These are phyloP conservation scores for Eucalyptus guilfoylei DNA, from an alignment of 345 rosid species.

Conservation along the genomic window DNA sequence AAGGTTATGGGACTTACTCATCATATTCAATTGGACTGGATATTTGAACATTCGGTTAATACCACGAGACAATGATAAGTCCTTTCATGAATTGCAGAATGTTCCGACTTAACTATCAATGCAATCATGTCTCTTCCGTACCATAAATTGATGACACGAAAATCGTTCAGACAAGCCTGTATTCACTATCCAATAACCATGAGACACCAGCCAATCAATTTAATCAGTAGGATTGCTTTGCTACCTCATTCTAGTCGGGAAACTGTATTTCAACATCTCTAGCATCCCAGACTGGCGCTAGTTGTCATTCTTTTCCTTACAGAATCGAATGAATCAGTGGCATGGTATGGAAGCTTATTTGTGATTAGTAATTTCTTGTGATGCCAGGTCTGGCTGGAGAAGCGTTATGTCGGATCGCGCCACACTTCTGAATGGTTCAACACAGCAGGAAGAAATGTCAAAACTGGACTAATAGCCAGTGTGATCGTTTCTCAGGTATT, in stretches of 20 bases:
- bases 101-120: neutral
- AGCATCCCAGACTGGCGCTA: neutral
- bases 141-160: neutral
- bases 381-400: slow-evolving; percentile 79
- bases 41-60: neutral
- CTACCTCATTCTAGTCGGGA: neutral
- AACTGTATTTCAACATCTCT: neutral
- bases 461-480: slow-evolving; percentile 91
- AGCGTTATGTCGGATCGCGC: slow-evolving; percentile 69
- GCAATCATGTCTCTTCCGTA: neutral
- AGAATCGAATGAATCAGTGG: neutral
- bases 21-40: neutral
- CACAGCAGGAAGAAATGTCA: slow-evolving; percentile 93
- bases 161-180: neutral
- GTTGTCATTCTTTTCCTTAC: neutral
- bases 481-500: slow-evolving; percentile 84
- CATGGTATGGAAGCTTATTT: neutral
- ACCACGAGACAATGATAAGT: neutral
- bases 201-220: neutral
- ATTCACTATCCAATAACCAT: neutral
- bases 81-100: neutral
- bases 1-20: neutral
- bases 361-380: neutral
- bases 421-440: slow-evolving; percentile 98
- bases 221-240: neutral